Base-by-base conservation (phyloP, 2,329 filamentous ascomycete genomes). In the Beauveria rudraprayagi region DNA sequence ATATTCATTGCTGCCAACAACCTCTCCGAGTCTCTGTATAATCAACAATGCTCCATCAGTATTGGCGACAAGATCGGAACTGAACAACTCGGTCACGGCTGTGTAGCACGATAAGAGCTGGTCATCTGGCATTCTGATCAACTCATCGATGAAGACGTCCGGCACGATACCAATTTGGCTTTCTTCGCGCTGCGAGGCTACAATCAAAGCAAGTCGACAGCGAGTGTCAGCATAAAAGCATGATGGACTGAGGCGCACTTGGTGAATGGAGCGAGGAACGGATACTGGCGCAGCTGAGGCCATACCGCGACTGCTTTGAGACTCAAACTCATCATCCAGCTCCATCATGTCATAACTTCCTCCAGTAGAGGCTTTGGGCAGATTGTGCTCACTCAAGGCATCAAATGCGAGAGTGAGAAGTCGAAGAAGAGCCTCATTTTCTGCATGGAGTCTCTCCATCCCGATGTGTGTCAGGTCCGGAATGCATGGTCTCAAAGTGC, bases 241-340 rank as follows among this genome's bases (percentile, higher is more conserved):
- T 30, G 72, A 69, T 0, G 72, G 64, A 34, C 79, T 78, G 46
- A 79, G 65, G 19, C 69, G 67, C 47, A 83, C 69, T 14, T 77
- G 70, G 7, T 72, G 68, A 48, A 78, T 77, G 22, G 75, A 74
- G 19, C 82, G 77, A 47, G 83, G 77, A 47, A 84, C 69, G 17
- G 80, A 69, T 22, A 72, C 66, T 1, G 65, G 62, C 37, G 73
- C 75, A 34, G 75, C 70, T 1, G 69, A 63, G 17, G 71, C 69
- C 54, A 75, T 78, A 28, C 70, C 74, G 26, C 77, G 77, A 63
- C 80, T 85, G 57, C 76, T 76, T 65, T 88, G 84, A 0, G 84
- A 85, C 46, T 84, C 82, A 60, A 88, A 85, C 2, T 83, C 82
- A 14, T 83, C 79, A 66, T 91, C 88, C 5, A 91, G 68, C 60